Percentiles rank a stretch among this genome's conserved stretches.
phyloP scores from a whole-genome alignment of 768 basidiomycete genomes.

The Suillus tomentosus region DNA sequence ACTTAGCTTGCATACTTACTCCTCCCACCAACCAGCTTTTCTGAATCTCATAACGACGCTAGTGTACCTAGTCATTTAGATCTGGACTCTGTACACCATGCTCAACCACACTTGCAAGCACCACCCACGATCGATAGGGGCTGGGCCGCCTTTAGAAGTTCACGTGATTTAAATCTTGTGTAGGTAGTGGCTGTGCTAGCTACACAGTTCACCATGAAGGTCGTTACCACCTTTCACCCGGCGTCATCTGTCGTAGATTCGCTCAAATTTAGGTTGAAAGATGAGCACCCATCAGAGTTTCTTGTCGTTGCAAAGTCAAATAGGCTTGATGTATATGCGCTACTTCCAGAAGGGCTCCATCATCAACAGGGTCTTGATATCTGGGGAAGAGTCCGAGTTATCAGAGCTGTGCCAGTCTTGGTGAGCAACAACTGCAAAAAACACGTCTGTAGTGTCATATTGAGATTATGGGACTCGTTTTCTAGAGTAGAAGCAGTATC shows the following conservation, averaged over 20 bases:
- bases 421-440: conserved; percentile 38
- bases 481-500: conserved; percentile 36
- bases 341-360: conserved; percentile 60
- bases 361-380: conserved; percentile 62
- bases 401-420: conserved; percentile 55
- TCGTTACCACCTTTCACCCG: conserved; percentile 76
- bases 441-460: not conserved
- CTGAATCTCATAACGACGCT: conserved; percentile 15
- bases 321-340: conserved; percentile 66
- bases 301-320: conserved; percentile 71
- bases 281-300: conserved; percentile 52
- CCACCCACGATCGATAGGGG: not conserved
- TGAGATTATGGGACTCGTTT: not conserved
- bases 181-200: not conserved
- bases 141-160: not conserved
- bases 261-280: conserved; percentile 63
- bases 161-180: not conserved
- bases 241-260: conserved; percentile 74
- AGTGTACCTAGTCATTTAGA: not conserved
- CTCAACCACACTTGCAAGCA: not conserved
- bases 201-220: conserved; percentile 39
- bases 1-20: conserved; percentile 6
- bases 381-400: conserved; percentile 64
- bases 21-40: not conserved
- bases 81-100: not conserved